Base-by-base conservation (phyloP, 805 yeast genomes). In the Saturnispora diversa region DNA sequence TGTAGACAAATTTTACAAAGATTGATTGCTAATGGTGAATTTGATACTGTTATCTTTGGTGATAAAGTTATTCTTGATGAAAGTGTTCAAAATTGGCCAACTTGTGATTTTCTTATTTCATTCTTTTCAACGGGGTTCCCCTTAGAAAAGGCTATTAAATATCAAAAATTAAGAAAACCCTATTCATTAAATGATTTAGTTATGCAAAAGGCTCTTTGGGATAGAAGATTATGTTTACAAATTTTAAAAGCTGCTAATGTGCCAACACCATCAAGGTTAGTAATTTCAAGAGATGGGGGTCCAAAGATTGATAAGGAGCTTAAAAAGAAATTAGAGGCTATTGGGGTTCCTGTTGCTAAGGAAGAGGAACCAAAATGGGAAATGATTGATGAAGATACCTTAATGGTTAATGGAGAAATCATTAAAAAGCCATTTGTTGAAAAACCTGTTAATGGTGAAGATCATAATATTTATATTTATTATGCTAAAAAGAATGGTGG, bases 391-490 rank as follows among this genome's bases (percentile, higher is more conserved):
- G 92, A 83, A 40, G 94, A 90, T 45, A 80, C 95, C 2, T 66
- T 82, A 33, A 72, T 72, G 44, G 92, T 84, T 17, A 75, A 83
- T 50, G 96, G 94, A 7, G 60, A 74, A 51, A 65, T 66, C 7
- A 65, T 92, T 65, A 69, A 68, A 30, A 92, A 92, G 58, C 99
- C 99, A 6, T 92, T 79, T 68, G 98, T 92, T 25, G 99, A 92
- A 60, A 92, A 92, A 52, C 99, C 99, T 1, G 97, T 88, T 3
- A 96, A 92, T 60, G 99, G 99, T 40, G 99, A 92, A 63, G 96
- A 92, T 62, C 99, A 92, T 62, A 92, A 92, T 56, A 90, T 92
- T 35, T 84, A 82, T 59, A 88, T 92, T 29, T 92, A 92, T 63
- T 92, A 90, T 59, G 82, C 88, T 26, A 73, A 75, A 43, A 74